Conservation (phyloP, 495 filamentous ascomycete genomes). For the Penicillium waksmanii region DNA sequence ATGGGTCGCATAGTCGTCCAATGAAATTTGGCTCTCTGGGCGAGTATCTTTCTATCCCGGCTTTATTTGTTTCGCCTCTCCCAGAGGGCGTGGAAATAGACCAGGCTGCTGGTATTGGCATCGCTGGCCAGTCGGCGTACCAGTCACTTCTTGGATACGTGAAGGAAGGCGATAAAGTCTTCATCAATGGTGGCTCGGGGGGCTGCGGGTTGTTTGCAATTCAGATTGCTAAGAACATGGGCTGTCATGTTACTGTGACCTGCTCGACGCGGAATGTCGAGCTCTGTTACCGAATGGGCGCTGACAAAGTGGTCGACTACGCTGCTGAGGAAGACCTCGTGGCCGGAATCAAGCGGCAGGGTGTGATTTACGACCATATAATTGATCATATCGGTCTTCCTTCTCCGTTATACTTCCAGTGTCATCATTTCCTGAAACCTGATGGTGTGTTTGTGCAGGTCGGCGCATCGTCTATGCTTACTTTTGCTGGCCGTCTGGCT, state of each 20-base stretch:
- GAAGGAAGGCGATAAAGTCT: conserved; percentile 57
- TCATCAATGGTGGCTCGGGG: conserved; percentile 71
- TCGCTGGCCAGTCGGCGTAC: conserved; percentile 62
- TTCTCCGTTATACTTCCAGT: conserved; percentile 55
- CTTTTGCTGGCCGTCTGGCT: conserved; percentile 34
- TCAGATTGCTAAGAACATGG: conserved; percentile 68
- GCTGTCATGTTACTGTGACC: conserved; percentile 62
- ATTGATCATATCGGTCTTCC: conserved; percentile 65
- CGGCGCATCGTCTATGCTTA: conserved; percentile 40
- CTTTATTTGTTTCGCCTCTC: conserved; percentile 33
- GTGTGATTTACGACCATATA: conserved; percentile 56
- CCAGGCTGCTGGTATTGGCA: conserved; percentile 55
- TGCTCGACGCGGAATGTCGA: conserved; percentile 64
- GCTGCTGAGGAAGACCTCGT: conserved; percentile 53
- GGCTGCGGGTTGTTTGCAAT: conserved; percentile 65
- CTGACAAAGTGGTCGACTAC: conserved; percentile 73
- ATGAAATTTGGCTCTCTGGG: conserved; percentile 54
- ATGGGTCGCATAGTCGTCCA: conserved; percentile 48
- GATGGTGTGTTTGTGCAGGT: conserved; percentile 62
- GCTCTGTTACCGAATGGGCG: conserved; percentile 61
- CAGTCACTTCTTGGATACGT: conserved; percentile 61
- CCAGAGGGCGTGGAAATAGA: conserved; percentile 56
- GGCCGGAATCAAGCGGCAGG: conserved; percentile 49
- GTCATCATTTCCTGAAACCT: conserved; percentile 57
- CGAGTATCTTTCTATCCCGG: conserved; percentile 51